Percentiles rank a stretch among this genome's conserved stretches.
phyloP scores from a whole-genome alignment of 441 rosid genomes.

The Corymbia citriodora region DNA sequence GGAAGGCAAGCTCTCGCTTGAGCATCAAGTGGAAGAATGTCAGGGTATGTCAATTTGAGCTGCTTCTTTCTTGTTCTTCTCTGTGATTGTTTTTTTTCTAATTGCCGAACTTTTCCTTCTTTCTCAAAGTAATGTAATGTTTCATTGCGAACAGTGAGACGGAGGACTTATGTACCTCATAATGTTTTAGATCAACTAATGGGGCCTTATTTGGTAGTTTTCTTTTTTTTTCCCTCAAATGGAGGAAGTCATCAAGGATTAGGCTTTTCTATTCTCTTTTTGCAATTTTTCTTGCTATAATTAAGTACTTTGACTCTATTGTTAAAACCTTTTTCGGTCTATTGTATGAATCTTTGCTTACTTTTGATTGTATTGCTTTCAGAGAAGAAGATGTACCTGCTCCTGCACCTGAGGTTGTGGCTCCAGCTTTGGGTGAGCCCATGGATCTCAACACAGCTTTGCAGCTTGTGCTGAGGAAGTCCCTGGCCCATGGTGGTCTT shows the following conservation, averaged over 20 bases:
- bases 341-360: not conserved
- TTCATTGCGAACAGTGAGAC: not conserved
- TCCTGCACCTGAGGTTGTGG: not conserved
- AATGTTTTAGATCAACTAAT: not conserved
- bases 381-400: not conserved
- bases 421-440: not conserved
- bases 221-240: not conserved
- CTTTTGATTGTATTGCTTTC: not conserved
- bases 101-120: not conserved
- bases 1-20: not conserved
- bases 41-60: not conserved
- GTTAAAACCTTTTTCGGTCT: not conserved
- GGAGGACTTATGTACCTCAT: not conserved
- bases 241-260: not conserved
- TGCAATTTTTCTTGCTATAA: not conserved
- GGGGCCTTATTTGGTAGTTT: not conserved
- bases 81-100: not conserved
- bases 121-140: not conserved
- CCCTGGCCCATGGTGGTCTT: slow-evolving; percentile 5
- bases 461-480: slow-evolving; percentile 1
- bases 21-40: not conserved
- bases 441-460: slow-evolving; percentile 2
- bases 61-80: not conserved
- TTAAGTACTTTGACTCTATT: not conserved
- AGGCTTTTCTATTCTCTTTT: not conserved